Evolutionary conservation across 208 protist genomes (phyloP), one percentile per base, ranked within the genome.

Genomic region (Acanthamoeba sp.): DNA sequence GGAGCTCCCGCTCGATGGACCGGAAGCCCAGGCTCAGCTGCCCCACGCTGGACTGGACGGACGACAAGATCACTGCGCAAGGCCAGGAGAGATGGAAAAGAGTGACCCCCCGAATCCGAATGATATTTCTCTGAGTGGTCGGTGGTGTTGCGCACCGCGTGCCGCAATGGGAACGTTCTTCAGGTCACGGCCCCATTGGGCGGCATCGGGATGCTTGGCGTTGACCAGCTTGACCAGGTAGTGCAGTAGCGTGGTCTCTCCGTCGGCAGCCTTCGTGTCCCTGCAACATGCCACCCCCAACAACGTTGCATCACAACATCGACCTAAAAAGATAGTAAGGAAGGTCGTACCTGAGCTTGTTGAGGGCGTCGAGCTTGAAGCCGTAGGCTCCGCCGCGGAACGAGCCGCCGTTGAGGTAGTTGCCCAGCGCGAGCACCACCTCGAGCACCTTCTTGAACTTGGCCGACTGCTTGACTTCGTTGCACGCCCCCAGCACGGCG

Each of bases 381-480:
- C 95, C 95, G 16, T 96, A 94, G 36, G 95, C 95, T 22, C 24
- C 59, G 3, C 90, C 93, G 18, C 94, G 93, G 40, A 90, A 95
- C 22, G 52, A 40, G 29, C 89, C 87, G 14, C 87, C 40, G 87
- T 92, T 92, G 38, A 92, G 32, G 87, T 57, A 92, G 87, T 92
- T 92, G 87, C 50, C 87, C 87, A 92, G 34, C 6, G 42, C 87
- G 0, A 92, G 87, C 57, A 92, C 62, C 22, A 92, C 87, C 87
- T 92, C 87, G n/a, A 92, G 32, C 57, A 92, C 59, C 40, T 52
- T 66, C 1, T 52, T 64, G 34, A 92, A 52, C 87, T 92, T 92
- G 87, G 27, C 14, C 22, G 57, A 48, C 29, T 27, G 20, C 38
- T 52, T 40, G 52, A 92, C 87, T 36, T 92, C 87, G 34, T 73